phyloP scores from a whole-genome alignment of 179 eudicot species.

The Drosera spatulata region DNA sequence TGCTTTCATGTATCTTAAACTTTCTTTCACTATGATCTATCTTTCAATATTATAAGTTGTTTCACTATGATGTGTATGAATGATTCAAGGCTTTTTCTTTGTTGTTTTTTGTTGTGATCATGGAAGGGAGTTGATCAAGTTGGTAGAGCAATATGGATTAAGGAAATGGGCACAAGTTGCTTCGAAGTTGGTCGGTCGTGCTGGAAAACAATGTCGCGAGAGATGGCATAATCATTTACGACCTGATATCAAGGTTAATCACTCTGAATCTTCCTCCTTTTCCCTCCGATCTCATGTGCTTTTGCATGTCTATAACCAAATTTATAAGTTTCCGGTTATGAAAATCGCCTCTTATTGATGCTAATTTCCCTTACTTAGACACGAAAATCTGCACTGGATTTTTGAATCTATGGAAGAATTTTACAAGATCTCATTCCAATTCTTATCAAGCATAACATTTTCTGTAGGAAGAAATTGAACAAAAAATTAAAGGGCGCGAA shows the following conservation, averaged over 20 bases:
- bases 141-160: conserved; percentile 32
- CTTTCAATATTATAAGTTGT: neutral
- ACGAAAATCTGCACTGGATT: too few relatives aligned
- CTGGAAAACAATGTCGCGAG: conserved; percentile 68
- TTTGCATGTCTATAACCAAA: too few relatives aligned
- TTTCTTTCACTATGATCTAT: neutral
- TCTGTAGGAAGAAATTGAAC: too few relatives aligned
- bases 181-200: conserved; percentile 32
- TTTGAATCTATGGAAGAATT: too few relatives aligned
- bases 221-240: conserved; percentile 62
- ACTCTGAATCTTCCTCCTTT: neutral
- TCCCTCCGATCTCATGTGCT: too few relatives aligned
- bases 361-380: too few relatives aligned
- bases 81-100: neutral
- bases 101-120: neutral
- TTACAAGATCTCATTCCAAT: too few relatives aligned
- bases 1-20: neutral
- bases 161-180: conserved; percentile 50
- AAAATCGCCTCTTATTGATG: too few relatives aligned
- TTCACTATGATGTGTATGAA: neutral
- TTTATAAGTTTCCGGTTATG: too few relatives aligned
- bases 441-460: too few relatives aligned
- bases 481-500: too few relatives aligned
- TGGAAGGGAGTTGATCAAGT: conserved; percentile 22
- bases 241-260: conserved; percentile 44